These are phyloP conservation scores for Mycena venus DNA, from an alignment of 768 basidiomycete genomes.

Conservation along the genomic window DNA sequence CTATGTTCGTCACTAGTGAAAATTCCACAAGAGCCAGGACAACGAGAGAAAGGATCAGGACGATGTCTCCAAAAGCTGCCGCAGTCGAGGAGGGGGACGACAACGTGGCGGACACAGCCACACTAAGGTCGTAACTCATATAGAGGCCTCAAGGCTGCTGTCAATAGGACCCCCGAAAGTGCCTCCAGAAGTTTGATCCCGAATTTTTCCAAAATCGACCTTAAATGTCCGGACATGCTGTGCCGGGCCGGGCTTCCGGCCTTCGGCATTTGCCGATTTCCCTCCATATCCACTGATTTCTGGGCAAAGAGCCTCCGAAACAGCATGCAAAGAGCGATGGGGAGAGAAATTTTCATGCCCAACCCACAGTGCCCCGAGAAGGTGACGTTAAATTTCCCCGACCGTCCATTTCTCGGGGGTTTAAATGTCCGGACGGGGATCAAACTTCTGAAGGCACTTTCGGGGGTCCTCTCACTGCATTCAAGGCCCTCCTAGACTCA, in stretches of 20 bases:
- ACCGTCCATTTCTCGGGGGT: background rate
- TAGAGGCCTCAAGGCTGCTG: too few relatives aligned
- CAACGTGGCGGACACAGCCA: too few relatives aligned
- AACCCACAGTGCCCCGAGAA: background rate
- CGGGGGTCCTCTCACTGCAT: background rate
- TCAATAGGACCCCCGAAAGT: too few relatives aligned
- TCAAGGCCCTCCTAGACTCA: too few relatives aligned
- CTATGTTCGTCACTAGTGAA: too few relatives aligned
- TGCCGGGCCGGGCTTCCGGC: background rate
- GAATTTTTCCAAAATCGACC: background rate
- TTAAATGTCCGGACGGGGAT: background rate
- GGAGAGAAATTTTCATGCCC: background rate
- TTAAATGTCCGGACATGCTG: background rate
- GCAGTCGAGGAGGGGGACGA: too few relatives aligned
- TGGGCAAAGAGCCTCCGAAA: background rate
- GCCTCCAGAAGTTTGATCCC: background rate
- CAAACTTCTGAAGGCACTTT: background rate
- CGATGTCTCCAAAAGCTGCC: too few relatives aligned
- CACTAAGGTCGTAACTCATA: too few relatives aligned
- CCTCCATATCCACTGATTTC: background rate
- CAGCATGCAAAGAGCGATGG: background rate
- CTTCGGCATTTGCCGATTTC: background rate
- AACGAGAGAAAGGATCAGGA: too few relatives aligned
- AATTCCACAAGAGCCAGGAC: too few relatives aligned
- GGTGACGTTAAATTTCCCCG: background rate